Conservation (phyloP, 352 stramenopile genomes). For the Globisporangium cederbergense region DNA sequence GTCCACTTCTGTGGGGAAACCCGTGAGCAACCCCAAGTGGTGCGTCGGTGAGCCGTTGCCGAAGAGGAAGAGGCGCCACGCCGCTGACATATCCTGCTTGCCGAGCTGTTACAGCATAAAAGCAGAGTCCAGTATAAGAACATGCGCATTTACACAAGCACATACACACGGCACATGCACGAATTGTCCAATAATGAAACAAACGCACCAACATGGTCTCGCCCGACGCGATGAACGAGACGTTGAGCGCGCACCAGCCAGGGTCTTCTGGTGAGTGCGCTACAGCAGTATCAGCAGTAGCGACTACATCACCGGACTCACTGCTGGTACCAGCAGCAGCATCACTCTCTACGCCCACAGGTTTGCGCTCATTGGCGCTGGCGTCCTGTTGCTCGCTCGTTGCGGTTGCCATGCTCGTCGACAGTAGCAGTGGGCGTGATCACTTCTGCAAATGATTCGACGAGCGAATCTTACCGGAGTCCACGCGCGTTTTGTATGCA, state of each 20-base stretch:
- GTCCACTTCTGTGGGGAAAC: constrained; percentile 70
- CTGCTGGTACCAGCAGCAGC: neutral
- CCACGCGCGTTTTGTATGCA: too few relatives aligned
- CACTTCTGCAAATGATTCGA: neutral
- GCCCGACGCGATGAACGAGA: constrained; percentile 16
- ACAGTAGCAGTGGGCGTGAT: neutral
- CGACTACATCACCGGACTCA: neutral
- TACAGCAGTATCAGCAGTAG: neutral
- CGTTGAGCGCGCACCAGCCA: constrained; percentile 16
- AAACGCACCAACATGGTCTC: constrained; percentile 13
- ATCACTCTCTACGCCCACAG: neutral
- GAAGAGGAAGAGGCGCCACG: constrained; percentile 83
- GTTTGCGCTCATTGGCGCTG: neutral
- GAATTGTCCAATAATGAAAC: too few relatives aligned
- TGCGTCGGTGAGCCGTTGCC: constrained; percentile 82
- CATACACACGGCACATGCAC: neutral
- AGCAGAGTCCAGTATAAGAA: neutral
- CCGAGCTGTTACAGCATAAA: constrained; percentile 33
- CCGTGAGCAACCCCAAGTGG: constrained; percentile 74
- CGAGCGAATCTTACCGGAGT: neutral
- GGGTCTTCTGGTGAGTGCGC: neutral
- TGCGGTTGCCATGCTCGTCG: neutral
- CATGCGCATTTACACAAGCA: neutral
- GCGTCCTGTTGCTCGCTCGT: neutral
- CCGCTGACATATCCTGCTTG: constrained; percentile 49